Percentiles rank a stretch among this genome's conserved stretches.
These are phyloP conservation scores for Trichoderma hamatum DNA, from an alignment of 2,329 filamentous ascomycete genomes.

Conservation along the genomic window DNA sequence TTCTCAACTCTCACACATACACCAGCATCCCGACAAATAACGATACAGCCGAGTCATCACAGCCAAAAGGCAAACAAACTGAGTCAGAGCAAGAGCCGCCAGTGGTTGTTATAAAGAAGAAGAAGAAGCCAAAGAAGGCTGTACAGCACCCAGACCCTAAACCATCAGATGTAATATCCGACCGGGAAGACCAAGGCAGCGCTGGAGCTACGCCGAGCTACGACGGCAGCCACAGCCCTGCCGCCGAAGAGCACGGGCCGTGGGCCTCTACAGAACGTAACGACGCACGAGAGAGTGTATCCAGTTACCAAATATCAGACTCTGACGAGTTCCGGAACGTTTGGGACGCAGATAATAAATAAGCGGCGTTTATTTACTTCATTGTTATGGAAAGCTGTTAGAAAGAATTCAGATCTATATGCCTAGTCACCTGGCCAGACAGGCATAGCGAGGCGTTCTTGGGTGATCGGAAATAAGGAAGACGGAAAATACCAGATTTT, in stretches of 20 bases:
- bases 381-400: background rate
- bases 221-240: conserved; percentile 5
- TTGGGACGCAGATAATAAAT: conserved; percentile 39
- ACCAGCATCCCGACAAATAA: conserved; percentile 29
- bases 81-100: conserved; percentile 36
- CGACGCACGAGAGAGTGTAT: conserved; percentile 26
- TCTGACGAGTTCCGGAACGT: conserved; percentile 52
- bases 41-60: conserved; percentile 36
- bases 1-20: background rate
- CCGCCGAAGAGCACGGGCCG: conserved; percentile 30
- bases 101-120: conserved; percentile 45
- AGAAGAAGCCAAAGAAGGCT: conserved; percentile 43
- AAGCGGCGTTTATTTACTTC: background rate
- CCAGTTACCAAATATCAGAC: conserved; percentile 40
- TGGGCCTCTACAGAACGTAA: conserved; percentile 20
- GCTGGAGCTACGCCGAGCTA: conserved; percentile 12
- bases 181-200: conserved; percentile 31
- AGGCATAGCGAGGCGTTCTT: conserved; percentile 38
- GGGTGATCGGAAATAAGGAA: conserved; percentile 19
- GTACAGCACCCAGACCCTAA: conserved; percentile 42
- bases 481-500: conserved; percentile 11
- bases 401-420: conserved; percentile 11
- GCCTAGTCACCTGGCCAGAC: conserved; percentile 13
- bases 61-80: conserved; percentile 34
- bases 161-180: conserved; percentile 35